Evolutionary conservation across 805 yeast genomes (phyloP).

Genomic region (Groenewaldozyma tartarivorans): DNA sequence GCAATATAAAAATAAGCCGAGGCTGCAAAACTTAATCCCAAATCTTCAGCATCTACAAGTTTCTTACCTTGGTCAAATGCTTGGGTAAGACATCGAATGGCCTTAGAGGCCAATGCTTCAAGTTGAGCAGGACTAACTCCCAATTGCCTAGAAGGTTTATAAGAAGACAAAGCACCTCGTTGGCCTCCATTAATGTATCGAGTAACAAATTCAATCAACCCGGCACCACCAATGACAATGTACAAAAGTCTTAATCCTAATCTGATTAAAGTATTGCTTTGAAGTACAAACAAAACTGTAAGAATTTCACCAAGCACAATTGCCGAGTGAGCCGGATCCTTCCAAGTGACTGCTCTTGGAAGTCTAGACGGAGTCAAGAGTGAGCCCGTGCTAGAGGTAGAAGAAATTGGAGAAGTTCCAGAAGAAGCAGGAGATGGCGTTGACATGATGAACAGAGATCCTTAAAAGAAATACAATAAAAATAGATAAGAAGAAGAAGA

Average conservation of each 20-base stretch:
- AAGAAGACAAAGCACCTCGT: constrained; percentile 65
- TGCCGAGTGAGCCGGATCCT: constrained; percentile 66
- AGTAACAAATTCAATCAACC: constrained; percentile 68
- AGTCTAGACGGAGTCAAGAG: constrained; percentile 10
- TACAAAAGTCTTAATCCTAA: constrained; percentile 34
- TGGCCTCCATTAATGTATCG: constrained; percentile 56
- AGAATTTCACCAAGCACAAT: constrained; percentile 42
- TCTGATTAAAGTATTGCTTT: constrained; percentile 24
- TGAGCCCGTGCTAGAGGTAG: no score
- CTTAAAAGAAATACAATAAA: no score
- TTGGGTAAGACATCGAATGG: constrained; percentile 15
- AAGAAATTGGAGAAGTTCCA: no score
- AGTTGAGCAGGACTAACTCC: constrained; percentile 31
- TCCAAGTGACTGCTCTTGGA: constrained; percentile 55
- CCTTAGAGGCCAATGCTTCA: constrained; percentile 33
- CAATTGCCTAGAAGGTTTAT: constrained; percentile 52
- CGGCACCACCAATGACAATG: constrained; percentile 51
- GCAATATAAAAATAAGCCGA: constrained; percentile 56
- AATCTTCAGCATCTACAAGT: constrained; percentile 50
- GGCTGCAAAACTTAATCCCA: constrained; percentile 63
- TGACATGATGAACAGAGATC: no score
- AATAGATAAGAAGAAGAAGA: no score
- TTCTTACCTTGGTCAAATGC: constrained; percentile 24
- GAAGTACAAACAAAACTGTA: constrained; percentile 43
- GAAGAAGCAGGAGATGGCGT: no score